Evolutionary conservation across 179 eudicot species (phyloP).

Genomic region (Vitellaria paradoxa): DNA sequence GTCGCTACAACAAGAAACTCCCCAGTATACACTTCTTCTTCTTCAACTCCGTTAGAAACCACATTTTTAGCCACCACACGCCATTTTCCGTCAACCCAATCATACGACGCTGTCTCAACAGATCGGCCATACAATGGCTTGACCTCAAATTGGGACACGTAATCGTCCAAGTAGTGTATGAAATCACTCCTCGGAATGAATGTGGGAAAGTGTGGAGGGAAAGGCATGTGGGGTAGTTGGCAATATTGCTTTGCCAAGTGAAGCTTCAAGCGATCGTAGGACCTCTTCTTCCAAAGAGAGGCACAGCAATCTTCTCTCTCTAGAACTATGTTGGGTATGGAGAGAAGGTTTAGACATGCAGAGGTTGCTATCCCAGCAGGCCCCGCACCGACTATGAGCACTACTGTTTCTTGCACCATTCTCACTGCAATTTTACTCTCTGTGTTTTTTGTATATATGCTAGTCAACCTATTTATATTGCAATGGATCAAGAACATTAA

Average conservation of each 20-base stretch:
- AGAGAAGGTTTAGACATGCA: conserved; percentile 27
- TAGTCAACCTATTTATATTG: too few species aligned
- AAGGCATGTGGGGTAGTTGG: conserved; percentile 21
- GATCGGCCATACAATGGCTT: conserved; percentile 4
- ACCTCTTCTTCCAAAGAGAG: conserved; percentile 30
- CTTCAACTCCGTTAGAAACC: not conserved
- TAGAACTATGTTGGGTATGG: conserved; percentile 24
- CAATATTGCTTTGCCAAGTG: conserved; percentile 31
- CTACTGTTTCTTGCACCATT: conserved; percentile 14
- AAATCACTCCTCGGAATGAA: conserved; percentile 19
- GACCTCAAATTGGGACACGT: conserved; percentile 18
- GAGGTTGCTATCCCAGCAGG: conserved; percentile 32
- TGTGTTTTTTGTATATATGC: too few species aligned
- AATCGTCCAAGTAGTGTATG: conserved; percentile 23
- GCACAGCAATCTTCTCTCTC: conserved; percentile 31
- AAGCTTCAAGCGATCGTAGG: conserved; percentile 28
- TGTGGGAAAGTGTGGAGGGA: conserved; percentile 21
- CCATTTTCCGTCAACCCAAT: conserved; percentile 15
- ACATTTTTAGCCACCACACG: conserved; percentile 9
- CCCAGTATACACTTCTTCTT: conserved; percentile 12
- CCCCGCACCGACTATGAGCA: conserved; percentile 28
- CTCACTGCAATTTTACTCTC: not conserved
- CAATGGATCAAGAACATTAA: too few species aligned
- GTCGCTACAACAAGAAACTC: conserved; percentile 32
- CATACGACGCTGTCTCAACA: conserved; percentile 17